These are phyloP conservation scores for Hypoxylon perforatum DNA, from an alignment of 495 filamentous ascomycete species.

Conservation along the genomic window DNA sequence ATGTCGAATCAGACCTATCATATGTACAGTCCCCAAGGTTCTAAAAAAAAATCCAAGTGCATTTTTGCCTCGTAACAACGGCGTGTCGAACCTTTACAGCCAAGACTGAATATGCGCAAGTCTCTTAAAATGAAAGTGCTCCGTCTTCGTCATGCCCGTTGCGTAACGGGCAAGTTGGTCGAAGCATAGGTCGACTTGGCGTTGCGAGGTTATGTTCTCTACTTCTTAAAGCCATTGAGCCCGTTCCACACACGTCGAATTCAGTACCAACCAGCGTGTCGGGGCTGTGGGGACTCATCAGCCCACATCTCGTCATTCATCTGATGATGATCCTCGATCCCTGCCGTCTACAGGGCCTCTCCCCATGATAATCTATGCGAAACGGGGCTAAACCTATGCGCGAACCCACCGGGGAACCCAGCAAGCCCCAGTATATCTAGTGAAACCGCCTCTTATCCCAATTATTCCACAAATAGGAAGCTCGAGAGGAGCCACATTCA, in stretches of 20 bases:
- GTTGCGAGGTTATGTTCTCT: not conserved
- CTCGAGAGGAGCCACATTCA: not conserved
- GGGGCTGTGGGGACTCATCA: conserved; percentile 6
- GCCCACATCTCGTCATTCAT: conserved; percentile 2
- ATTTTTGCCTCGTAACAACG: not conserved
- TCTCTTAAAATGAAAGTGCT: not conserved
- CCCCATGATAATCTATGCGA: conserved; percentile 4
- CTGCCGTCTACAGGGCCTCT: not conserved
- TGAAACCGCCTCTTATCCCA: not conserved
- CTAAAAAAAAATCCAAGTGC: not conserved
- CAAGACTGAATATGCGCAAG: not conserved
- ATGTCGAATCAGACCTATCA: too few species aligned
- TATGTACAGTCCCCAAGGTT: not conserved
- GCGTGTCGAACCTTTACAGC: not conserved
- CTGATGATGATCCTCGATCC: conserved; percentile 6
- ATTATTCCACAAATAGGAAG: conserved; percentile 10
- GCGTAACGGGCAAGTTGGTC: not conserved
- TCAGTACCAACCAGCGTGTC: conserved; percentile 2
- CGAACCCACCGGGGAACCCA: conserved; percentile 2
- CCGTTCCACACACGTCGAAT: not conserved
- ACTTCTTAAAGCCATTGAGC: too few species aligned
- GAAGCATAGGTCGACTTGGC: not conserved
- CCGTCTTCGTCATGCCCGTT: not conserved
- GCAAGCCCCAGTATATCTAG: not conserved
- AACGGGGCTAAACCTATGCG: conserved; percentile 2